Base-by-base conservation (phyloP, 2,329 filamentous ascomycete species). In the Penicillium sp. region DNA sequence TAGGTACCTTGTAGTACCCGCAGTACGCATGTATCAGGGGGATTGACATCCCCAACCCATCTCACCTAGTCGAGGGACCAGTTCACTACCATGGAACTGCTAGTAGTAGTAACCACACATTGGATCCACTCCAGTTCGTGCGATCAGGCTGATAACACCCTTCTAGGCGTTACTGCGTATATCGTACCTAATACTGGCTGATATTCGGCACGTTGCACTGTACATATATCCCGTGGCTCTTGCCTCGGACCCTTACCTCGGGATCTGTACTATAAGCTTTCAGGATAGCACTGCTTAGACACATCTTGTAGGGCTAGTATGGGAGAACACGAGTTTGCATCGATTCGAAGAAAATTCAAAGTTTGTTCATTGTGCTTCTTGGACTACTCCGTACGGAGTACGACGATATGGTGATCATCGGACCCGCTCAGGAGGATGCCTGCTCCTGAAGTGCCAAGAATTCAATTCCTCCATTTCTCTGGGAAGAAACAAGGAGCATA, bases 71-170 rank as follows among this genome's bases (percentile, higher is more conserved):
- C 12, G 22, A 33, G 16, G 30, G 5, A 31, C 42, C 25, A 18
- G n/a, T n/a, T n/a, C n/a, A n/a, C n/a, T n/a, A n/a, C n/a, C n/a
- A n/a, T n/a, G n/a, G n/a, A n/a, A n/a, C n/a, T n/a, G n/a, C n/a
- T n/a, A n/a, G 11, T 36, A 41, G 30, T 25, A 25, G 19, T 22
- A 4, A n/a, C 31, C 31, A 46, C 34, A 46, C 16, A 31, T 49
- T 29, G 41, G 47, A 47, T 55, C 56, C 58, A 59, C 56, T 36
- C 30, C 4, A 7, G 54, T 54, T 59, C 52, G 31, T 45, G 45
- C 39, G 51, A 52, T 53, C 50, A 38, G n/a, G 53, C 50, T 57
- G 54, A 54, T 52, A 52, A 58, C 49, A 45, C 49, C 28, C 42
- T 45, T 22, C 19, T 22, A 22, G 50, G 50, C 41, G 57, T n/a